These are phyloP conservation scores for Diospyros kaki DNA, from an alignment of 148 eudicot genomes.

Conservation along the genomic window DNA sequence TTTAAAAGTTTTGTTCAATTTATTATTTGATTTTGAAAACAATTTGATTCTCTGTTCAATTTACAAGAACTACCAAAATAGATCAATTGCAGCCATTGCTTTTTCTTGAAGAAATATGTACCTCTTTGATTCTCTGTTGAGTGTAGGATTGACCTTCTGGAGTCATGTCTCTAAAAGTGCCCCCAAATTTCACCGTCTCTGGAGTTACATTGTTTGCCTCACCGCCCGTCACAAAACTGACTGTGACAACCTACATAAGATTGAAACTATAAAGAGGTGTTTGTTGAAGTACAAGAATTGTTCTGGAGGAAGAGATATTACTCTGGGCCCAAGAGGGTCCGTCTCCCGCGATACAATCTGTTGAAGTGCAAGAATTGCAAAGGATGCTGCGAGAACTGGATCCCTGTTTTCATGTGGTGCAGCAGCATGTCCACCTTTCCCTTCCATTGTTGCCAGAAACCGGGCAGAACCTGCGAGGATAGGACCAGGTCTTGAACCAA, in stretches of 20 bases:
- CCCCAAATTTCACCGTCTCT: constrained; percentile 24
- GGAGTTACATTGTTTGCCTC: constrained; percentile 22
- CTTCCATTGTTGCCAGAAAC: constrained; percentile 29
- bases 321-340: constrained; percentile 40
- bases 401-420: constrained; percentile 23
- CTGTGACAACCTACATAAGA: constrained; percentile 34
- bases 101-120: background rate
- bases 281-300: too few relatives aligned
- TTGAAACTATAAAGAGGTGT: background rate
- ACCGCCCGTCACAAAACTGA: constrained; percentile 34
- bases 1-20: too few relatives aligned
- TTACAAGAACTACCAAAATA: too few relatives aligned
- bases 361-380: constrained; percentile 34
- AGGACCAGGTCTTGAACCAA: constrained; percentile 29
- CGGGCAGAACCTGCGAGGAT: constrained; percentile 37
- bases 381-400: constrained; percentile 38
- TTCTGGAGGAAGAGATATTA: background rate
- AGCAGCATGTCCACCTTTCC: constrained; percentile 28
- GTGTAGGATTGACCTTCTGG: constrained; percentile 24
- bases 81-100: too few relatives aligned
- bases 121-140: constrained; percentile 49
- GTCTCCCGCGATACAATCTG: constrained; percentile 35
- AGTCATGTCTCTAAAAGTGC: constrained; percentile 41
- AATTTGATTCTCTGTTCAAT: too few relatives aligned
- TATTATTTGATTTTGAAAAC: too few relatives aligned